Evolutionary conservation across 208 protist species (phyloP).

Genomic region (Acanthamoeba royreba): DNA sequence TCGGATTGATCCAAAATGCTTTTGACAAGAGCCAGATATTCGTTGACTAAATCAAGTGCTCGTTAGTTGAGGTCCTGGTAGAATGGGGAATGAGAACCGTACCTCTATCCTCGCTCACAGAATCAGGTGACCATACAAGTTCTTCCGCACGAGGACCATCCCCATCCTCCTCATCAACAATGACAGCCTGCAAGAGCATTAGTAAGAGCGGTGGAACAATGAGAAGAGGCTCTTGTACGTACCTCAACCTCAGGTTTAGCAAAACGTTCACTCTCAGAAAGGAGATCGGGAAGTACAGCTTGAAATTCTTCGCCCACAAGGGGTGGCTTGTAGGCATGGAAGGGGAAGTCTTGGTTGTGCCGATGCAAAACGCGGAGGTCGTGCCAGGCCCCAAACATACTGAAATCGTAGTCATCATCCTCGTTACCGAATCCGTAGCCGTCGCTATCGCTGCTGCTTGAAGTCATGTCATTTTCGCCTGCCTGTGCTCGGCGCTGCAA

Average conservation of each 20-base stretch:
- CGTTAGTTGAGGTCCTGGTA: no score
- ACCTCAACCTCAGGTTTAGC: no score
- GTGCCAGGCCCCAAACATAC: no score
- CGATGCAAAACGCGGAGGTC: background rate
- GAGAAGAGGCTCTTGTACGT: no score
- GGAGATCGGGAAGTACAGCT: background rate
- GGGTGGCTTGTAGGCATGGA: background rate
- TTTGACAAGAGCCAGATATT: background rate
- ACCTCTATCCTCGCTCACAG: background rate
- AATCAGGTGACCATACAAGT: background rate
- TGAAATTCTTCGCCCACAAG: background rate
- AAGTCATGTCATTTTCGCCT: background rate
- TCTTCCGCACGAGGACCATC: background rate
- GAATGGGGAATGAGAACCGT: background rate
- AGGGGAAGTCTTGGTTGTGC: slow-evolving; percentile 9
- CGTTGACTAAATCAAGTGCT: background rate
- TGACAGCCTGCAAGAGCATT: background rate
- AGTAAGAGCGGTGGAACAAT: no score
- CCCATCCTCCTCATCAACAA: background rate
- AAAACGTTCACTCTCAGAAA: background rate
- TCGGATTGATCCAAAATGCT: background rate
- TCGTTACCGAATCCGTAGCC: no score
- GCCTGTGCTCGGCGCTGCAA: background rate
- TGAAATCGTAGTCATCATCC: no score
- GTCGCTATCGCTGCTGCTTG: background rate